phyloP scores from a whole-genome alignment of 1,139 yeast species.

The Candida sp. region DNA sequence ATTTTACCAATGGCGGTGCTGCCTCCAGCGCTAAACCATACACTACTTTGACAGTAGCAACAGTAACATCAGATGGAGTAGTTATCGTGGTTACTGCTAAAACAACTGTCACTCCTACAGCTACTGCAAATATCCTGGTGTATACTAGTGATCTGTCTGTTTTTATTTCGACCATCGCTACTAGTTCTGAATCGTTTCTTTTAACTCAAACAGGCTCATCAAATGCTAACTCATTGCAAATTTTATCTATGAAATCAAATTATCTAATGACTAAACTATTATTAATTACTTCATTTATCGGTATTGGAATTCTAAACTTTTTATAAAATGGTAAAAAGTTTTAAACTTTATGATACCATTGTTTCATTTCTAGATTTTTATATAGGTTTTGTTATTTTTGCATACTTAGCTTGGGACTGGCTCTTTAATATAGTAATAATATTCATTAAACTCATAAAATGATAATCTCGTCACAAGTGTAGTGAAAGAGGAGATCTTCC shows the following conservation, averaged over 20 bases:
- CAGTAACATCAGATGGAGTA: not conserved
- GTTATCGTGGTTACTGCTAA: not conserved
- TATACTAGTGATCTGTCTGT: not conserved
- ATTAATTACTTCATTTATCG: not conserved
- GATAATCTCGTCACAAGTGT: too few species aligned
- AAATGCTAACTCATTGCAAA: not conserved
- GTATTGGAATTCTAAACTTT: not conserved
- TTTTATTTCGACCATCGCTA: not conserved
- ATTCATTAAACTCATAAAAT: too few species aligned
- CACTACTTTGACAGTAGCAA: not conserved
- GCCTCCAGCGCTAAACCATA: not conserved
- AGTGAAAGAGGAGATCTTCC: too few species aligned
- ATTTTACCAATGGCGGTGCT: not conserved
- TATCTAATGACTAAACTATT: not conserved
- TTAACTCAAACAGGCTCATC: not conserved
- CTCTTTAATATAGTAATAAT: too few species aligned
- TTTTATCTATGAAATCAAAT: not conserved
- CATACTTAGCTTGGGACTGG: not conserved
- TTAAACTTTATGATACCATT: not conserved
- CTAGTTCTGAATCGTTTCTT: not conserved
- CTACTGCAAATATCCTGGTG: not conserved
- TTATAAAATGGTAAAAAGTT: too few species aligned
- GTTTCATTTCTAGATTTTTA: too few species aligned
- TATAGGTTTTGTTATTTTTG: too few species aligned
- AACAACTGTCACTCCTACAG: not conserved